Percentiles rank a stretch among this genome's conserved stretches.
These are phyloP conservation scores for Globisporangium acanthophoron DNA, from an alignment of 352 stramenopile genomes.

Conservation along the genomic window DNA sequence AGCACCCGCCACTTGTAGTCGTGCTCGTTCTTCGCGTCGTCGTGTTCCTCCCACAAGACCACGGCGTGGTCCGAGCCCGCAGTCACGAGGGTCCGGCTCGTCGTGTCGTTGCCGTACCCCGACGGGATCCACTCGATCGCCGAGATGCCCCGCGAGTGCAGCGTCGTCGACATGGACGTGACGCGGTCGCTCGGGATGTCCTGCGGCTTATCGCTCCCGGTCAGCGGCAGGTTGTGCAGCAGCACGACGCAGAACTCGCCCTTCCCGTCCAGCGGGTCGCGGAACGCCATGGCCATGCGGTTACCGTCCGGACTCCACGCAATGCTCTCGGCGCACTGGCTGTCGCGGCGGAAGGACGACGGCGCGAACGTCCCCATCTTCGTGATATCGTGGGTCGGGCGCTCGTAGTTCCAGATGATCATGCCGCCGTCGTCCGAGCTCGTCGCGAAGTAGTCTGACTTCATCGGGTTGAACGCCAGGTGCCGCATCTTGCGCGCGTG, in stretches of 20 bases:
- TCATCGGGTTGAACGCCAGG: conserved; percentile 70
- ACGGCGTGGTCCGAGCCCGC: conserved; percentile 67
- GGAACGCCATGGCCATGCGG: conserved; percentile 75
- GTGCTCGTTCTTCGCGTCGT: conserved; percentile 20
- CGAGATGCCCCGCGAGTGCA: conserved; percentile 61
- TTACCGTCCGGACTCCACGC: conserved; percentile 72
- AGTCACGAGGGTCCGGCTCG: conserved; percentile 53
- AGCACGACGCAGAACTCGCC: conserved; percentile 77
- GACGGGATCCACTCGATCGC: conserved; percentile 62
- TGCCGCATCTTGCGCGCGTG: conserved; percentile 65
- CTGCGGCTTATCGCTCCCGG: conserved; percentile 33
- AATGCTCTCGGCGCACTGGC: conserved; percentile 62
- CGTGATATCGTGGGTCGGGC: conserved; percentile 47
- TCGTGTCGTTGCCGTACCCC: conserved; percentile 38
- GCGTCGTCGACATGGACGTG: conserved; percentile 48
- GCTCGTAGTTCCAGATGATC: conserved; percentile 75
- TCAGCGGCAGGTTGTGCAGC: conserved; percentile 57
- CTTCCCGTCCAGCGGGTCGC: conserved; percentile 46
- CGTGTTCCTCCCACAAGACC: conserved; percentile 69
- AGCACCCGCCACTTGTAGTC: conserved; percentile 67
- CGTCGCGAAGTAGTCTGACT: conserved; percentile 68
- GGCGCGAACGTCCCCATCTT: conserved; percentile 58
- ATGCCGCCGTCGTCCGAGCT: conserved; percentile 74
- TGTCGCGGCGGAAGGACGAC: conserved; percentile 57
- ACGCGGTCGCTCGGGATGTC: conserved; percentile 50